Evolutionary conservation across 2,329 filamentous ascomycete species (phyloP).

Genomic region (Aspergillus sojae): DNA sequence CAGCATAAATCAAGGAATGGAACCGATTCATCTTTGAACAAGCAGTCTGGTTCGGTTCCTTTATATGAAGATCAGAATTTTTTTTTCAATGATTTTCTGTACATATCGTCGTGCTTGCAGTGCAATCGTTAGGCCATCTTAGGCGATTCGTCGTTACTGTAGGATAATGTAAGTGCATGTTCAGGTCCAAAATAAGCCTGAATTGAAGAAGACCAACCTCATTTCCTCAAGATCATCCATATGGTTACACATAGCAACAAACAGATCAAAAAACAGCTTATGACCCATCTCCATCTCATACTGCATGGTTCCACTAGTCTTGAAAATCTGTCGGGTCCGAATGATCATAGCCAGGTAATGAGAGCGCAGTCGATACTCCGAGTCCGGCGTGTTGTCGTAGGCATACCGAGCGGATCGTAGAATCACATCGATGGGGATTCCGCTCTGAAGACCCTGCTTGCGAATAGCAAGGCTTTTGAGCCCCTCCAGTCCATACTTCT

Average conservation of each 20-base stretch:
- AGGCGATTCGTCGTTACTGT: neutral
- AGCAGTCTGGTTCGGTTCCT: constrained; percentile 38
- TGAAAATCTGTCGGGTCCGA: constrained; percentile 95
- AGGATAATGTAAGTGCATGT: neutral
- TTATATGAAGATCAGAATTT: neutral
- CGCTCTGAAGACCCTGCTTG: constrained; percentile 92
- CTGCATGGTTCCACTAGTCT: constrained; percentile 98
- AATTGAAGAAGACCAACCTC: constrained; percentile 58
- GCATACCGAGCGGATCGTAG: constrained; percentile 91
- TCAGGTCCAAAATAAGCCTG: neutral
- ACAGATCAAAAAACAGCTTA: constrained; percentile 97
- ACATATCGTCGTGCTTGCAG: neutral
- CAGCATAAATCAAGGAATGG: constrained; percentile 28
- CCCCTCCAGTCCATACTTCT: constrained; percentile 87
- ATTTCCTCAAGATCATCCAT: constrained; percentile 93
- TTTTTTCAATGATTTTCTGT: neutral
- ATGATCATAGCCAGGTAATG: constrained; percentile 98
- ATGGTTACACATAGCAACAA: constrained; percentile 97
- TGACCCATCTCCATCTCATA: constrained; percentile 95
- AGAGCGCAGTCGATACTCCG: constrained; percentile 88
- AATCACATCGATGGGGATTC: constrained; percentile 89
- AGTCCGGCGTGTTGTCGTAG: constrained; percentile 92
- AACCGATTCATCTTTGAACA: constrained; percentile 18
- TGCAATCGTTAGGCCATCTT: neutral
- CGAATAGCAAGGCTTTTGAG: constrained; percentile 88